Conservation (phyloP, 108 stramenopile species). For the Nitzschia inconspicua region DNA sequence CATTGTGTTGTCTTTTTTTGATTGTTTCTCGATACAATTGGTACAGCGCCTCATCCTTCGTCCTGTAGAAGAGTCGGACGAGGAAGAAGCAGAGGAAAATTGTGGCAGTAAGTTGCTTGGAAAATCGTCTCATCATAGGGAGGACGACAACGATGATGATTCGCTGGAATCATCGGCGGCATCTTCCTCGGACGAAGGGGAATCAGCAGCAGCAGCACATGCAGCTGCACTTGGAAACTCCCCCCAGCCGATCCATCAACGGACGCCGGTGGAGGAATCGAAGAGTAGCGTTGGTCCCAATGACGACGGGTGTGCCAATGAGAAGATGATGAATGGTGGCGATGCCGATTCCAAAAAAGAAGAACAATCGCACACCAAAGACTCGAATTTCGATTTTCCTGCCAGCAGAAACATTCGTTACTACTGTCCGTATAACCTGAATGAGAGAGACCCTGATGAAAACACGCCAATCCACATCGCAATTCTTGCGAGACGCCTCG, state of each 20-base stretch:
- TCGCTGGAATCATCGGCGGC: slow-evolving; percentile 15
- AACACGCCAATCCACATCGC: slow-evolving; percentile 90
- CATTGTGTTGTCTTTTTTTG: not conserved
- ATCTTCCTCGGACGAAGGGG: slow-evolving; percentile 59
- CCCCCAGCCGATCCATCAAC: slow-evolving; percentile 29
- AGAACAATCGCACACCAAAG: not conserved
- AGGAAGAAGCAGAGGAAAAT: slow-evolving; percentile 13
- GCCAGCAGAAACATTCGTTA: slow-evolving; percentile 27
- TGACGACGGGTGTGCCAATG: no score
- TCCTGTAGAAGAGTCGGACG: slow-evolving; percentile 29
- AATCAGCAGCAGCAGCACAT: slow-evolving; percentile 65
- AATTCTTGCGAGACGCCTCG: slow-evolving; percentile 74
- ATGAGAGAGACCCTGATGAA: slow-evolving; percentile 84
- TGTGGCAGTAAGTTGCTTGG: slow-evolving; percentile 8
- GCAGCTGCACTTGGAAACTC: slow-evolving; percentile 77
- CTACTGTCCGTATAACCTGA: slow-evolving; percentile 78
- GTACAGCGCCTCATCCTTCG: slow-evolving; percentile 40
- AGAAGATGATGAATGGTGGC: slow-evolving; percentile 8
- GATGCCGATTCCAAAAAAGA: slow-evolving; percentile 2
- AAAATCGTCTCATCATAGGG: no score
- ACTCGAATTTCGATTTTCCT: no score
- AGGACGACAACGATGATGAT: slow-evolving; percentile 26
- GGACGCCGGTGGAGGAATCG: not conserved
- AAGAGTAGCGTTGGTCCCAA: not conserved
- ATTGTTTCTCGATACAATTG: not conserved